Evolutionary conservation across 176 grass and related monocot species (phyloP).

Genomic region (Musa beccarii): DNA sequence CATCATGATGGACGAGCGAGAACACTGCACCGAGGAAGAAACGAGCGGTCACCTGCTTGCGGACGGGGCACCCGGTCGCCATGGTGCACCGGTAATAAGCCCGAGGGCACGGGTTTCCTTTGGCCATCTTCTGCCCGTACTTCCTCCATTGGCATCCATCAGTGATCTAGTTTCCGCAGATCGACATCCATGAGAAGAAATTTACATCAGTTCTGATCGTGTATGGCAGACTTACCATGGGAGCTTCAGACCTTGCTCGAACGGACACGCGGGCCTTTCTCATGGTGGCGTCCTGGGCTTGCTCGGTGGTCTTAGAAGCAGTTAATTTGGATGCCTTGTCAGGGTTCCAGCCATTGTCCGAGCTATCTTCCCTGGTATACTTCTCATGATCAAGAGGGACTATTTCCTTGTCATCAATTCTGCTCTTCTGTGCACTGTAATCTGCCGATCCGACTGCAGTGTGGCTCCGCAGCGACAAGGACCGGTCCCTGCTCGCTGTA

Average conservation of each 20-base stretch:
- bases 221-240: slow-evolving; percentile 40
- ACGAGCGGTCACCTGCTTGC: slow-evolving; percentile 58
- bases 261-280: slow-evolving; percentile 89
- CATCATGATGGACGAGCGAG: too few species aligned
- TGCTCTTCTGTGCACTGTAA: too few species aligned
- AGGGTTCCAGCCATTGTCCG: slow-evolving; percentile 10
- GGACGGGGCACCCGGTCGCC: slow-evolving; percentile 75
- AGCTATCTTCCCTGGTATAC: slow-evolving; percentile 22
- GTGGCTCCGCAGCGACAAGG: slow-evolving; percentile 31
- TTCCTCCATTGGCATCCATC: slow-evolving; percentile 99
- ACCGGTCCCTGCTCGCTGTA: slow-evolving; percentile 46
- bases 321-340: background rate
- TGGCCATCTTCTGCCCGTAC: slow-evolving; percentile 98
- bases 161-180: slow-evolving; percentile 37
- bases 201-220: too few species aligned
- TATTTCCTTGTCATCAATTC: too few species aligned
- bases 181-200: too few species aligned
- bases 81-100: slow-evolving; percentile 99
- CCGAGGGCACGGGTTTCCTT: slow-evolving; percentile 88
- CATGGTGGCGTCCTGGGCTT: slow-evolving; percentile 65
- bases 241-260: slow-evolving; percentile 79
- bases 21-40: background rate
- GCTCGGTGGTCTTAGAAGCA: slow-evolving; percentile 38
- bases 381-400: slow-evolving; percentile 9
- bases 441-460: slow-evolving; percentile 8